Base-by-base conservation (phyloP, 371 early-diverging fungal genomes). In the Lichtheimia corymbifera region DNA sequence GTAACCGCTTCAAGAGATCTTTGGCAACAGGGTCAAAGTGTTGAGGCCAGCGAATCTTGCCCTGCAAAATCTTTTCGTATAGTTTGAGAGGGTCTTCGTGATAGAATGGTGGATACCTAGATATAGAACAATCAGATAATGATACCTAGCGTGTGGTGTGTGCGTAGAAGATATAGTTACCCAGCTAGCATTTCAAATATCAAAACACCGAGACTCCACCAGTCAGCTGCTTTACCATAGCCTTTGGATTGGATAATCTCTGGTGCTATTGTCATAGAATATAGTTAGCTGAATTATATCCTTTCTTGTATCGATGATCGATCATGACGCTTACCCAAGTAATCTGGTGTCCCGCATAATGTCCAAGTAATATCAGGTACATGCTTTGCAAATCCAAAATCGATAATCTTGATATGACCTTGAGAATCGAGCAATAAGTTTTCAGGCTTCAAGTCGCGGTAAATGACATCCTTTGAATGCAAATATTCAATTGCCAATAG, bases 371-470 rank as follows among this genome's bases (percentile, higher is more conserved):
- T 88, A 67, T 77, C 93, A 7, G 92, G 91, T 0, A 98, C 93
- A 64, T 90, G 78, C 70, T 98, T 99, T 49, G 99, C 97, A 83
- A 99, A 99, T 2, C 99, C 99, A 83, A 99, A 97, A 78, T 99
- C 99, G 5, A 97, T 97, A 58, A 99, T 93, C 79, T 97, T 97
- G 69, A 99, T 93, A 75, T 99, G 96, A 4, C 99, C 99, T 58
- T 85, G 83, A n/a, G 80, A 73, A 66, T 93, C 94, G 53, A 99
- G 76, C 45, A 99, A 70, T 56, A 98, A 72, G 74, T 98, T 98
- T 74, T 92, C 96, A 3, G 98, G 98, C 74, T 97, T 95, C 61
- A 98, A 77, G 83, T 97, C 98, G 45, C 98, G 87, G 83, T 96
- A 97, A 64, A 96, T 91, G 55, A 95, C 90, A 63, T 93, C 91